Evolutionary conservation across 495 filamentous ascomycete species (phyloP).

Genomic region (Daldinia vernicosa): DNA sequence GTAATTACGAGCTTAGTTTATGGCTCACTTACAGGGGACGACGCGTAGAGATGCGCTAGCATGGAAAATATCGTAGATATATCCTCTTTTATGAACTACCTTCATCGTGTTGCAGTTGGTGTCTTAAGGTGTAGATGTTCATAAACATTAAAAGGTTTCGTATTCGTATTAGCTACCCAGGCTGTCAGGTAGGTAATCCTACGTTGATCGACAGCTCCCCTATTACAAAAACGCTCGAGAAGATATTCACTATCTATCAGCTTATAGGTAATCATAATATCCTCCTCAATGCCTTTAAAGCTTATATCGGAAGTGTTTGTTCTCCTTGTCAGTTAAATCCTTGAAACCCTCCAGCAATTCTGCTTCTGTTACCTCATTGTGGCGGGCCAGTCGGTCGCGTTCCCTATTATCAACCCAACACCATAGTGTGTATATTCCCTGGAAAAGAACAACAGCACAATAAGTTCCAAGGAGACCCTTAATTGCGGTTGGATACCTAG

Average conservation of each 20-base stretch:
- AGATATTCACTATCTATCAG: background rate
- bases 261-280: background rate
- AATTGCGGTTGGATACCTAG: conserved; percentile 47
- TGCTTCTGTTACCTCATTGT: conserved; percentile 22
- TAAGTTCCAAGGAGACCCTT: conserved; percentile 43
- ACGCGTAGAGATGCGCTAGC: background rate
- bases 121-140: background rate
- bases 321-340: conserved; percentile 49
- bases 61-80: background rate
- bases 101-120: background rate
- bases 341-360: conserved; percentile 43
- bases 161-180: background rate
- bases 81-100: no score
- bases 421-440: conserved; percentile 31
- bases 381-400: conserved; percentile 28
- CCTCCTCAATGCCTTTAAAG: conserved; percentile 1
- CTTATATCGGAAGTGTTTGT: conserved; percentile 47
- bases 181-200: no score
- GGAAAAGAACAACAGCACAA: conserved; percentile 33
- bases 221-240: no score
- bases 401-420: conserved; percentile 36
- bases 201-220: no score
- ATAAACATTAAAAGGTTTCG: background rate
- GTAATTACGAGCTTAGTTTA: background rate
- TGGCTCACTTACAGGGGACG: background rate